Evolutionary conservation across 1,139 yeast genomes (phyloP), one percentile per base, ranked within the genome.

Genomic region (Candida labiduridarum): DNA sequence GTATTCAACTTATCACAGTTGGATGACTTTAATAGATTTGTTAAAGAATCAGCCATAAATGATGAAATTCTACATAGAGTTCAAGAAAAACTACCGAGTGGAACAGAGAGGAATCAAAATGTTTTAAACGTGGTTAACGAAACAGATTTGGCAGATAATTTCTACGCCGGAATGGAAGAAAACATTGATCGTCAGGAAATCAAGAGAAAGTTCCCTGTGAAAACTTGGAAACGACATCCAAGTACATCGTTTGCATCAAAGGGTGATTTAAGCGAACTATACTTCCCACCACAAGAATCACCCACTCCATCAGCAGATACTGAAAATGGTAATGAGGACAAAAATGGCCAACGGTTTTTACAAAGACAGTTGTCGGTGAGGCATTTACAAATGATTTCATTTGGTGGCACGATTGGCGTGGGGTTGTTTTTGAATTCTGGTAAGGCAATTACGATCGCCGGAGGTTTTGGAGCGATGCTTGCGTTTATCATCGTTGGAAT

Each of bases 351-450:
- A 29, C 40, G 36, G 41, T 60, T 55, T 40, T 60, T 73, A 39
- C 77, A 84, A 55, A 72, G 96, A 51, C 82, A 81, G 53, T 71
- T 89, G 33, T 80, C 80, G 52, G 82, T 86, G 10, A 71, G 95
- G 30, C 96, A 89, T 64, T 69, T 89, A 19, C 91, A 87, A 62
- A 85, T 88, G 84, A 85, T 89, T 45, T 89, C 96, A 0, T 74
- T 90, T 41, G 94, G 95, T 2, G 95, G 94, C 0, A 87, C 94
- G 0, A 69, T 89, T 4, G 96, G 96, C 1, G 92, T 89, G n/a
- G 96, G 96, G 0, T 67, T 89, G 15, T 78, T 88, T 56, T 70
- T 88, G 41, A 85, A 87, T 46, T 79, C 89, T n/a, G 96, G 96
- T 1, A 85, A 86, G 57, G 88, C 91, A 0, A 76, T 90, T 47